Evolutionary conservation across 2,329 filamentous ascomycete species (phyloP).

Genomic region (Emericellopsis atlantica): DNA sequence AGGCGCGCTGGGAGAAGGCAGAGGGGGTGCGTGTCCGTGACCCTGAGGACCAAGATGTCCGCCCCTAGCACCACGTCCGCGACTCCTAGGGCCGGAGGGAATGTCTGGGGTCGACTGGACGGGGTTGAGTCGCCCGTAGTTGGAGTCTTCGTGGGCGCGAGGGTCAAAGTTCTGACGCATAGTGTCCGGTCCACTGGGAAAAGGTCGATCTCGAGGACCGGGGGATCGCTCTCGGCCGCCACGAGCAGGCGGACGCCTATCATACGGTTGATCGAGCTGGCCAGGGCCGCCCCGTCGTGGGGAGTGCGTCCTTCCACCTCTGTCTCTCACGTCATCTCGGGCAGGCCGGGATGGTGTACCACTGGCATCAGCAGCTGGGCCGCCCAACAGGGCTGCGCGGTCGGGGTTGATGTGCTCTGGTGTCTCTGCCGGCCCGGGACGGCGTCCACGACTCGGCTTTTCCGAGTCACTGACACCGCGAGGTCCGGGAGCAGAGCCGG

Average conservation of each 20-base stretch:
- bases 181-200: slow-evolving; percentile 9
- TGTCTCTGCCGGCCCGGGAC: slow-evolving; percentile 12
- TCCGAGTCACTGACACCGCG: slow-evolving; percentile 11
- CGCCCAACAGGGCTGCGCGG: slow-evolving; percentile 30
- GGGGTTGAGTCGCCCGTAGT: slow-evolving; percentile 48
- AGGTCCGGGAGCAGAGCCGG: slow-evolving; percentile 9
- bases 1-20: slow-evolving; percentile 6
- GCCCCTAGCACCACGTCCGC: slow-evolving; percentile 29
- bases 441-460: slow-evolving; percentile 13
- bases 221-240: not conserved
- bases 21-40: not conserved
- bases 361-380: slow-evolving; percentile 13
- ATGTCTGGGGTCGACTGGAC: slow-evolving; percentile 30
- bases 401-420: slow-evolving; percentile 32
- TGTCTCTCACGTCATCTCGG: slow-evolving; percentile 32
- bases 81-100: slow-evolving; percentile 44
- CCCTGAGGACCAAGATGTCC: slow-evolving; percentile 5
- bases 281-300: slow-evolving; percentile 20
- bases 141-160: slow-evolving; percentile 43
- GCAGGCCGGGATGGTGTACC: slow-evolving; percentile 19
- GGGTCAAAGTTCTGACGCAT: slow-evolving; percentile 31
- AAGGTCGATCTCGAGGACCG: slow-evolving; percentile 8
- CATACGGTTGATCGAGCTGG: too few species aligned
- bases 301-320: slow-evolving; percentile 28
- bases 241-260: slow-evolving; percentile 15